A percentile compares a stretch with the other conserved stretches of the same genome.
Evolutionary conservation across 768 basidiomycete species (phyloP).

Genomic region (Trichaptum fuscoviolaceum): DNA sequence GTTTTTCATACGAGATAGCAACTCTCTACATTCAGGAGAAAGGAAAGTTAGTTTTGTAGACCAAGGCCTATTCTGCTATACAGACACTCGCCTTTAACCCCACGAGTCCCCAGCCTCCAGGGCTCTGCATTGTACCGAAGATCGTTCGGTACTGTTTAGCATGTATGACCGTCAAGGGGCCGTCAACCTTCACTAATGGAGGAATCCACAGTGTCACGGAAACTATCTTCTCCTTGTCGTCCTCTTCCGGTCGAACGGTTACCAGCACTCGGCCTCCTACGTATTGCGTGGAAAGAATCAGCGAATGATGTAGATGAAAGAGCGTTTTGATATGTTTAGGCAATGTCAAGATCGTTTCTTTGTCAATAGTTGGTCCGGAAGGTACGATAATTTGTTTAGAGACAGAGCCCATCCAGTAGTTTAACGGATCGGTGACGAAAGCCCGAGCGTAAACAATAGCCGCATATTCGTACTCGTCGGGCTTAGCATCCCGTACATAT

Average conservation of each 20-base stretch:
- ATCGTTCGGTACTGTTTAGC: constrained; percentile 11
- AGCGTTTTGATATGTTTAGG: constrained; percentile 4
- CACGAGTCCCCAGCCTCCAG: constrained; percentile 13
- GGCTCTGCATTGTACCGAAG: background rate
- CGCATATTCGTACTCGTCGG: constrained; percentile 9
- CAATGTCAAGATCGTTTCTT: background rate
- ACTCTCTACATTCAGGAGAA: background rate
- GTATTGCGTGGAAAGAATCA: constrained; percentile 11
- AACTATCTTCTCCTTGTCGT: constrained; percentile 12
- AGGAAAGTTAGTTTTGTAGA: background rate
- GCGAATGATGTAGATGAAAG: constrained; percentile 8
- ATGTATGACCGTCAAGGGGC: constrained; percentile 10
- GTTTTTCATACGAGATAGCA: constrained; percentile 8
- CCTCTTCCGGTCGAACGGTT: constrained; percentile 9
- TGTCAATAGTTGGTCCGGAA: background rate
- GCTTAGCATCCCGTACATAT: background rate
- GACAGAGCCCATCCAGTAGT: constrained; percentile 18
- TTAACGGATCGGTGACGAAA: constrained; percentile 16
- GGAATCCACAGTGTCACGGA: constrained; percentile 18
- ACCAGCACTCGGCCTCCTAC: constrained; percentile 13
- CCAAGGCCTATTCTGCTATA: background rate
- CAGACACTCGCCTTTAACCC: constrained; percentile 12
- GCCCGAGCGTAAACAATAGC: constrained; percentile 15
- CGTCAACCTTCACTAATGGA: constrained; percentile 13
- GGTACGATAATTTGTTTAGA: background rate